phyloP scores from a whole-genome alignment of 2,329 filamentous ascomycete species.

The Gaeumannomyces tritici region DNA sequence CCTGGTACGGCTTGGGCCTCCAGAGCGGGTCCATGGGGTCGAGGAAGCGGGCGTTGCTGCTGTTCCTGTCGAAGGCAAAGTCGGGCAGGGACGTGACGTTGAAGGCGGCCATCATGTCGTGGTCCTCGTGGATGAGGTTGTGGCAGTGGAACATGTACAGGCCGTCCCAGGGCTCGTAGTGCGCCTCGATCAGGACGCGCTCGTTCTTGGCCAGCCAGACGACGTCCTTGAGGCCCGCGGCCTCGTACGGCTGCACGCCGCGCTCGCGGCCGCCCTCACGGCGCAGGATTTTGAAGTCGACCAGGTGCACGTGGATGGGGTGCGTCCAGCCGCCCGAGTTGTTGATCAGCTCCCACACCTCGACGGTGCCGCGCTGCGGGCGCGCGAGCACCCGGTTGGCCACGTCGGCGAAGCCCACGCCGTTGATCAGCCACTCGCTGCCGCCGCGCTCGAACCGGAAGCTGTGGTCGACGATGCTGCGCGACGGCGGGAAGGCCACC shows the following conservation, averaged over 20 bases:
- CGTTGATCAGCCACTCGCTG: slow-evolving; percentile 41
- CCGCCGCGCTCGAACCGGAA: slow-evolving; percentile 35
- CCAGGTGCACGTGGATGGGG: slow-evolving; percentile 47
- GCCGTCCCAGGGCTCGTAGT: slow-evolving; percentile 43
- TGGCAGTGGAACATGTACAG: slow-evolving; percentile 40
- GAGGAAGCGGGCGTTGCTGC: slow-evolving; percentile 12
- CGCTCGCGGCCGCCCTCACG: slow-evolving; percentile 30
- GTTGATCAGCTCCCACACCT: slow-evolving; percentile 42
- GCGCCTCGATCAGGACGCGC: slow-evolving; percentile 37
- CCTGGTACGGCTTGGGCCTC: slow-evolving; percentile 17
- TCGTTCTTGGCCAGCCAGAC: slow-evolving; percentile 44
- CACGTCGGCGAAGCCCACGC: slow-evolving; percentile 33
- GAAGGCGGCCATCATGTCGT: slow-evolving; percentile 37
- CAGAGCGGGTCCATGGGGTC: slow-evolving; percentile 27
- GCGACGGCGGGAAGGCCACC: slow-evolving; percentile 27
- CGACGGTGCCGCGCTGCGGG: slow-evolving; percentile 32
- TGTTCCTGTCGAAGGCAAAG: slow-evolving; percentile 27
- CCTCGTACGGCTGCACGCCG: slow-evolving; percentile 40
- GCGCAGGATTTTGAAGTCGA: slow-evolving; percentile 45
- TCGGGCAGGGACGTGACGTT: slow-evolving; percentile 27
- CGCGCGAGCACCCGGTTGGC: slow-evolving; percentile 36
- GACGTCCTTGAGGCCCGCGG: slow-evolving; percentile 45
- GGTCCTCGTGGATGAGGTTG: slow-evolving; percentile 34
- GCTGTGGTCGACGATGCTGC: slow-evolving; percentile 25
- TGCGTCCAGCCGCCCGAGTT: slow-evolving; percentile 38